A percentile compares a stretch with the other conserved stretches of the same genome.
These are phyloP conservation scores for Sporisorium reilianum DNA, from an alignment of 1,284 basidiomycete genomes.

Conservation along the genomic window DNA sequence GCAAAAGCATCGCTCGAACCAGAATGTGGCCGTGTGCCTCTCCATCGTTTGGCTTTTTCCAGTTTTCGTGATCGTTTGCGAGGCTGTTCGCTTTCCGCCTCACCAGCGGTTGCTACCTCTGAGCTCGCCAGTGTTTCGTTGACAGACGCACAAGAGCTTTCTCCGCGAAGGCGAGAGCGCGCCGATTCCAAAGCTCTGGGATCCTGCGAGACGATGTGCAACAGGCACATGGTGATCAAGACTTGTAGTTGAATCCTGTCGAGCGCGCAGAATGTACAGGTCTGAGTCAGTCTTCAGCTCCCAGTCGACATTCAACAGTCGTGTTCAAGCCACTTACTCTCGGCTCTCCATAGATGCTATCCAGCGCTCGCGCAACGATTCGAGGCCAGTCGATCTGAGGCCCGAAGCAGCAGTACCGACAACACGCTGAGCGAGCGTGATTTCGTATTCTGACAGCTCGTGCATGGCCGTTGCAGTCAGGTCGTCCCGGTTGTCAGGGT, in stretches of 20 bases:
- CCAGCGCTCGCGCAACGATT: constrained; percentile 21
- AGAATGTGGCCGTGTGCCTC: constrained; percentile 22
- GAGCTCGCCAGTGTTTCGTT: background rate
- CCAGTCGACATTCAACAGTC: background rate
- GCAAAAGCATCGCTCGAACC: constrained; percentile 38
- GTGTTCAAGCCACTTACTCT: constrained; percentile 28
- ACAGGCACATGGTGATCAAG: constrained; percentile 38
- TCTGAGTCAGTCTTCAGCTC: background rate
- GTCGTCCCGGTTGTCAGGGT: background rate
- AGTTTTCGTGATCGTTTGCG: constrained; percentile 41
- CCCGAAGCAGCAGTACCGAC: constrained; percentile 1
- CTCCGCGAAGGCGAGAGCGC: constrained; percentile 11
- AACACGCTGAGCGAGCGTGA: constrained; percentile 10
- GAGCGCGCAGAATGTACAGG: background rate
- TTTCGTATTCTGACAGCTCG: constrained; percentile 19
- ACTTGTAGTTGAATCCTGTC: constrained; percentile 49
- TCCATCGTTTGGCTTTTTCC: constrained; percentile 45
- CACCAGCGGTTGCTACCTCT: background rate
- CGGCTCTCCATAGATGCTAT: constrained; percentile 44
- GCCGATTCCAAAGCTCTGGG: constrained; percentile 36
- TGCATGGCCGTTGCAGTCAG: background rate
- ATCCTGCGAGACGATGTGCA: constrained; percentile 42
- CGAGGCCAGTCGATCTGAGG: background rate
- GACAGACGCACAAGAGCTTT: background rate
- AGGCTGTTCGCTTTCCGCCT: constrained; percentile 11